Base-by-base conservation (phyloP, 345 rosid species). In the Gossypium arboreum region DNA sequence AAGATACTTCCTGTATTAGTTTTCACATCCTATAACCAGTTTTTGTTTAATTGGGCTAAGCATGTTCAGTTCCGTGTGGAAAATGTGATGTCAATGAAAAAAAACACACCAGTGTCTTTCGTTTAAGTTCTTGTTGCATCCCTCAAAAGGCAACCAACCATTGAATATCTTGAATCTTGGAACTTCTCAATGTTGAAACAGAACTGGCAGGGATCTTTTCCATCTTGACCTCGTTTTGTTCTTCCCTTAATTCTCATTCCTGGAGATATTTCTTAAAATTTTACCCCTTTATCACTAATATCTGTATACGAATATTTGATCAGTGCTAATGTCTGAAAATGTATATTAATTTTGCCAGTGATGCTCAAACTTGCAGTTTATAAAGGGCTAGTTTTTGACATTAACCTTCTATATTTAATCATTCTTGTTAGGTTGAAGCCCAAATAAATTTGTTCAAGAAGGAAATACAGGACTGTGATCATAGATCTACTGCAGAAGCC, bases 401-500 rank as follows among this genome's bases (percentile, higher is more conserved):
- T 73, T 74, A n/a, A 45, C 52, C 63, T 76, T 39, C 51, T 44
- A 25, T 59, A 7, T 18, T 24, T 1, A 70, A 72, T 65, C n/a
- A 15, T 79, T 55, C 78, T 22, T 72, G 41, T 41, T 78, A 91
- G 97, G 52, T 81, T 57, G 97, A 95, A 79, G 87, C 80, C 62
- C 87, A 81, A 56, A 56, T 87, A 72, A 84, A 79, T 72, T 76
- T 76, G 54, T 50, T 80, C 77, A 83, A 84, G 86, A 88, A 85
- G 82, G 96, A 90, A 78, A 88, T 71, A 44, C 83, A 88, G 58
- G 92, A 89, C 10, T 59, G 76, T 48, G 76, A 78, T 66, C 25
- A 52, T 25, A 81, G 85, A 77, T 89, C 85, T 68, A 90, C 82
- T 29, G 58, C 83, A 48, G 94, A 92, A 87, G 92, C 87, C 50